Evolutionary conservation across 257 asterid genomes (phyloP).

Genomic region (Agastache rugosa): DNA sequence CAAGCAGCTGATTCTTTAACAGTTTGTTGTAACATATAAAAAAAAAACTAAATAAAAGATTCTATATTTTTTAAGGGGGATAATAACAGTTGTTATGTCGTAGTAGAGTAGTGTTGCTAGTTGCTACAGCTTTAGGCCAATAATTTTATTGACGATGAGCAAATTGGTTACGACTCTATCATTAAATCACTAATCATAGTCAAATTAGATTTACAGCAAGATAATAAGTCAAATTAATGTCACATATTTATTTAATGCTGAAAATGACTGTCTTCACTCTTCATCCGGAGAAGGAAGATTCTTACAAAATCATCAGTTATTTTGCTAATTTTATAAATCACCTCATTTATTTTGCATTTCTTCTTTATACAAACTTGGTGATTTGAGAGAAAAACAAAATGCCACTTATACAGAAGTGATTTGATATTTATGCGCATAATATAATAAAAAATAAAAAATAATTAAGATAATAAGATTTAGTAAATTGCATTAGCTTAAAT

Average conservation of each 20-base stretch:
- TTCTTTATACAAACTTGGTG: background rate
- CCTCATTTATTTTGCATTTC: background rate
- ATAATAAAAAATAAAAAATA: no score
- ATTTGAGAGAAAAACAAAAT: no score
- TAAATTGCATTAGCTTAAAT: no score
- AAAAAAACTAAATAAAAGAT: no score
- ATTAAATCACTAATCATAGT: conserved; percentile 28
- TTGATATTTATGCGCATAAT: no score
- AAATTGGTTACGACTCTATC: conserved; percentile 25
- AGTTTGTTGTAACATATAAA: no score
- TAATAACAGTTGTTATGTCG: background rate
- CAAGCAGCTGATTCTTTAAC: no score
- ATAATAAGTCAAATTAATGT: background rate
- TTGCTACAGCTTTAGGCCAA: background rate
- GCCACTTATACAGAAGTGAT: no score
- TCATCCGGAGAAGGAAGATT: background rate
- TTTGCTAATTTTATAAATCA: background rate
- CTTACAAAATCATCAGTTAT: background rate
- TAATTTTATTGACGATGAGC: background rate
- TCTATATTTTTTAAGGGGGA: background rate
- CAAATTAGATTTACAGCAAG: background rate
- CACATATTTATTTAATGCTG: background rate
- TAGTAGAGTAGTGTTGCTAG: background rate
- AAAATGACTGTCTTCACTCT: background rate
- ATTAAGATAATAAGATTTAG: no score